phyloP scores from a whole-genome alignment of 2,329 filamentous ascomycete species.

The Stylonectria norvegica region DNA sequence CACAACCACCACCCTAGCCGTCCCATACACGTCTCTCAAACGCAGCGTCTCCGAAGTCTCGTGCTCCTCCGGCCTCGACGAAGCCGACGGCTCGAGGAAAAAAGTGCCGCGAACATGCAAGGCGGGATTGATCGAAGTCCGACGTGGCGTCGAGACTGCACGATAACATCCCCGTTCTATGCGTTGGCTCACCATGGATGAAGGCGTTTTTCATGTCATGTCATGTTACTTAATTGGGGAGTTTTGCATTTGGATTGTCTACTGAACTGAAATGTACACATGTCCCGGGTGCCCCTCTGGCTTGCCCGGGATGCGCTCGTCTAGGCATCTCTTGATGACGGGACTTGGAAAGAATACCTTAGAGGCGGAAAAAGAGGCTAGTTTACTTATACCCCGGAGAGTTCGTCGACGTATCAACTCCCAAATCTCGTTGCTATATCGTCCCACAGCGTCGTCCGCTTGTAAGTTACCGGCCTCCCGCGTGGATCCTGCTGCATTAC shows the following conservation, averaged over 20 bases:
- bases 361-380: slow-evolving; percentile 16
- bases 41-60: slow-evolving; percentile 52
- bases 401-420: too few relatives aligned
- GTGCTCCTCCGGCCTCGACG: slow-evolving; percentile 34
- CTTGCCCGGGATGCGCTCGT: slow-evolving; percentile 6
- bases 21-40: slow-evolving; percentile 42
- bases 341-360: slow-evolving; percentile 20
- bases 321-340: slow-evolving; percentile 8
- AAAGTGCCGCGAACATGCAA: slow-evolving; percentile 41
- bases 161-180: too few relatives aligned
- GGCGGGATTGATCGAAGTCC: slow-evolving; percentile 38
- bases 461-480: too few relatives aligned
- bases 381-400: slow-evolving; percentile 15
- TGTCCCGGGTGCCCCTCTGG: slow-evolving; percentile 6
- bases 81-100: slow-evolving; percentile 31
- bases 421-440: too few relatives aligned
- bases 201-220: too few relatives aligned
- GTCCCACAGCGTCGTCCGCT: too few relatives aligned
- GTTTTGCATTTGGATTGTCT: neutral
- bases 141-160: slow-evolving; percentile 26
- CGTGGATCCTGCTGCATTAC: too few relatives aligned
- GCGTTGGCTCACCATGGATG: too few relatives aligned
- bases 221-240: neutral
- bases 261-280: too few relatives aligned
- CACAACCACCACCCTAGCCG: too few relatives aligned